Conservation (phyloP, 306 rosid genomes). For the Acacia melanoxylon region DNA sequence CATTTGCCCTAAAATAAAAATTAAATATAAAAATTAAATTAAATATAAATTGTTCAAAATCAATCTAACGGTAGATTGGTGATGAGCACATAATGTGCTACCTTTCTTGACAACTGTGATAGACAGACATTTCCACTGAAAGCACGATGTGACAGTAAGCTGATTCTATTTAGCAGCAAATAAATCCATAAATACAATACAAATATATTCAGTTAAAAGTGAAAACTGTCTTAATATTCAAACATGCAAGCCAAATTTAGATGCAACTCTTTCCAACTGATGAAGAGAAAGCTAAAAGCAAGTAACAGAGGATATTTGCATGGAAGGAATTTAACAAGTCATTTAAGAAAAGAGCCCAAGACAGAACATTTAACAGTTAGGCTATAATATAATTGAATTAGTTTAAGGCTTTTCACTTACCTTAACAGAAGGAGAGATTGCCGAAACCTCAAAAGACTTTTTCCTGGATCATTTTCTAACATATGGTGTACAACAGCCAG, state of each 20-base stretch:
- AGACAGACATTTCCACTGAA: not conserved
- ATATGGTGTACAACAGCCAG: constrained; percentile 81
- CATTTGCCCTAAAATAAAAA: too few species aligned
- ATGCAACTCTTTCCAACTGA: not conserved
- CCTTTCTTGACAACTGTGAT: not conserved
- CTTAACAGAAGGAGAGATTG: constrained; percentile 62
- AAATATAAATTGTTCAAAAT: too few species aligned
- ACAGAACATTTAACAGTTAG: not conserved
- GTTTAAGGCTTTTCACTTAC: constrained; percentile 16
- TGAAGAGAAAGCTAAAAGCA: constrained; percentile 4
- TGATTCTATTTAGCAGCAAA: constrained; percentile 22
- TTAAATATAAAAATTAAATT: too few species aligned
- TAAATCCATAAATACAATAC: constrained; percentile 9
- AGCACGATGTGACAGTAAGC: constrained; percentile 14
- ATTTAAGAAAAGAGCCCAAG: not conserved
- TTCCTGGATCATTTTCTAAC: constrained; percentile 64
- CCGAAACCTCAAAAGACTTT: constrained; percentile 58
- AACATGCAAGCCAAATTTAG: not conserved
- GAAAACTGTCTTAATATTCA: not conserved
- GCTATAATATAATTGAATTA: not conserved
- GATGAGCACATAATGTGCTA: too few species aligned
- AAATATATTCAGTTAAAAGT: constrained; percentile 1
- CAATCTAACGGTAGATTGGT: too few species aligned
- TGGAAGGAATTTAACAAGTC: not conserved
- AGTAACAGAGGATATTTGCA: not conserved